phyloP scores from a whole-genome alignment of 2,329 filamentous ascomycete species.

The Mariannaea elegans region DNA sequence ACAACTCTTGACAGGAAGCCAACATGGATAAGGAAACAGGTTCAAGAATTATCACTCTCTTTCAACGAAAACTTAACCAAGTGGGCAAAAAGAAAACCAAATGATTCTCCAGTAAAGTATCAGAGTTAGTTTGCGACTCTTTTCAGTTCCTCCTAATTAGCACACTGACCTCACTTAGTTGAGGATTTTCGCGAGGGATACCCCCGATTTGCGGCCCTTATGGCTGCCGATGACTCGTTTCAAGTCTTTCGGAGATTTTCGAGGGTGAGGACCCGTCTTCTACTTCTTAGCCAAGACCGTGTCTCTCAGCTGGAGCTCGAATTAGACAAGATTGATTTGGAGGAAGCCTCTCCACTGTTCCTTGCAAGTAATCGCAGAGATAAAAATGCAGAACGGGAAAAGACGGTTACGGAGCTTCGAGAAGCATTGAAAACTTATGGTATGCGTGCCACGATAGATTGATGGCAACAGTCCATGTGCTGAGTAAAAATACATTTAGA shows the following conservation, averaged over 20 bases:
- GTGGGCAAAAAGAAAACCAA: too few species aligned
- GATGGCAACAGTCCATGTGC: background rate
- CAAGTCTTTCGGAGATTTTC: constrained; percentile 42
- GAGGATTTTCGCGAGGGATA: constrained; percentile 37
- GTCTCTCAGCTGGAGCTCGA: constrained; percentile 40
- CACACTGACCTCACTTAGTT: constrained; percentile 1
- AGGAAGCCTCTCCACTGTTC: constrained; percentile 28
- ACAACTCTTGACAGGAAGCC: too few species aligned
- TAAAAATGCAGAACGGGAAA: constrained; percentile 18
- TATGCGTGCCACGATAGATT: background rate
- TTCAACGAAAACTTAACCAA: too few species aligned
- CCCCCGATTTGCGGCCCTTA: constrained; percentile 43
- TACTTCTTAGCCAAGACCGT: constrained; percentile 44
- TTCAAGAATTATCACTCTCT: too few species aligned
- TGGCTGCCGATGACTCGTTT: constrained; percentile 38
- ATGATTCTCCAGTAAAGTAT: too few species aligned
- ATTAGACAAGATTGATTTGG: constrained; percentile 38
- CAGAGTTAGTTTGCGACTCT: too few species aligned
- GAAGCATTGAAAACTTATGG: constrained; percentile 14
- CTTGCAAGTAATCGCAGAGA: constrained; percentile 28
- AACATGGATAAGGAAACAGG: too few species aligned
- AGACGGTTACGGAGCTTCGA: constrained; percentile 3
- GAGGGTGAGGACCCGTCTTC: constrained; percentile 38
- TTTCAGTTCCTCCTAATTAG: too few species aligned
- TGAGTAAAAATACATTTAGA: background rate